Evolutionary conservation across 305 asterid species (phyloP).

Genomic region (Andrographis paniculata): DNA sequence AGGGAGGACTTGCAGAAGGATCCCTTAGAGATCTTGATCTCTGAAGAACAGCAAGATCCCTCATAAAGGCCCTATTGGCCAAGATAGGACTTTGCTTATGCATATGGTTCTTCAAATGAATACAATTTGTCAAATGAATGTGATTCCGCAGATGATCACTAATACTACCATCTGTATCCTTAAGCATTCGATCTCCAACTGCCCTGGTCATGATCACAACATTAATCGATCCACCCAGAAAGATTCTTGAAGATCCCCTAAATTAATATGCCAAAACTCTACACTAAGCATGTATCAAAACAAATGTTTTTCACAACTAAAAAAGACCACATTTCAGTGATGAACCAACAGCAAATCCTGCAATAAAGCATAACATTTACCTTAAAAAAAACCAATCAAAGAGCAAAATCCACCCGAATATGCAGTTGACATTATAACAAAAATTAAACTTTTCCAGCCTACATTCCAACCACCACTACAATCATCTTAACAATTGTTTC

Average conservation of each 20-base stretch:
- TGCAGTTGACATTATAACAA: too few relatives aligned
- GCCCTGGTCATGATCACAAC: conserved; percentile 61
- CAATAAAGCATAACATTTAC: background rate
- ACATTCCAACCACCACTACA: too few relatives aligned
- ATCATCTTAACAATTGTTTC: conserved; percentile 8
- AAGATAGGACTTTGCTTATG: conserved; percentile 88
- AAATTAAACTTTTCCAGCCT: too few relatives aligned
- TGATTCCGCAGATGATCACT: conserved; percentile 64
- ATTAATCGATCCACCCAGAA: conserved; percentile 32
- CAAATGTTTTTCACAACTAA: background rate
- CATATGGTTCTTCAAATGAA: conserved; percentile 97
- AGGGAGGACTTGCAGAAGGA: conserved; percentile 83
- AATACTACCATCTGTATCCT: conserved; percentile 54
- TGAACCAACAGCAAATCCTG: conserved; percentile 6
- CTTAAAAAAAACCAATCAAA: too few relatives aligned
- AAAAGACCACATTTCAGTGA: background rate
- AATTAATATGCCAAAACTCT: conserved; percentile 13
- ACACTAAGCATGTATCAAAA: conserved; percentile 7
- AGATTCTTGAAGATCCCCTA: conserved; percentile 26
- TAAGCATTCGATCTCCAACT: conserved; percentile 55
- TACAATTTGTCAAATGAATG: conserved; percentile 93
- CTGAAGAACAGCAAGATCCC: conserved; percentile 86
- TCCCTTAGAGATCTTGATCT: conserved; percentile 90
- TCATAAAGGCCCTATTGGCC: conserved; percentile 71
- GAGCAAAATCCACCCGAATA: conserved; percentile 18